A percentile compares a stretch with the other conserved stretches of the same genome.
Conservation (phyloP, 169 alveolate genomes). For the Plasmodium sp. region DNA sequence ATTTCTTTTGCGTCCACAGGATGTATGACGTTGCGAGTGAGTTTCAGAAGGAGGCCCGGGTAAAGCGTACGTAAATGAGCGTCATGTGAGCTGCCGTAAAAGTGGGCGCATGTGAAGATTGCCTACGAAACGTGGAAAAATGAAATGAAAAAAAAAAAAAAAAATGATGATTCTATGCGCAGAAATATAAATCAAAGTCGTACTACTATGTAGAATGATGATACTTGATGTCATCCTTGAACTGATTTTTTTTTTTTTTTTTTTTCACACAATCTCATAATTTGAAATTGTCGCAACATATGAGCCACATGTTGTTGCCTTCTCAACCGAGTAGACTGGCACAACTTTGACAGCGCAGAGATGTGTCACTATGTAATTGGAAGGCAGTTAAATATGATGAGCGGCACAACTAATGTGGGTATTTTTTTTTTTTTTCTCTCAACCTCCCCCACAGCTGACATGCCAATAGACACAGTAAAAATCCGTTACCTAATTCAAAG, state of each 20-base stretch:
- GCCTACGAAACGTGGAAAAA: background rate
- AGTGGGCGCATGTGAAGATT: no score
- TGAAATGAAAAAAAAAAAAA: background rate
- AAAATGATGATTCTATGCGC: conserved; percentile 72
- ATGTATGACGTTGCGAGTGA: conserved; percentile 73
- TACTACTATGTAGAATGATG: conserved; percentile 74
- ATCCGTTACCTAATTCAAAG: conserved; percentile 57
- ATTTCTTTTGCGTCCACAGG: conserved; percentile 65
- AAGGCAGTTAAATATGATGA: background rate
- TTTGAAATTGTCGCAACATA: background rate
- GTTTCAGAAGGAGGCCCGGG: conserved; percentile 54
- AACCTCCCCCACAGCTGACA: conserved; percentile 26
- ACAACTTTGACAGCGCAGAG: background rate
- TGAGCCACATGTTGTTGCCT: background rate
- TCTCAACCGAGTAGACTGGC: background rate
- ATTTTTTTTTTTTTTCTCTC: conserved; percentile 9
- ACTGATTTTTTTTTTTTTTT: conserved; percentile 68
- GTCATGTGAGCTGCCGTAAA: background rate
- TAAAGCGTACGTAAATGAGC: conserved; percentile 40
- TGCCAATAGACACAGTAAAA: conserved; percentile 69
- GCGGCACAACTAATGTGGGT: background rate
- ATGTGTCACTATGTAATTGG: background rate
- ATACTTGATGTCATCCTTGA: conserved; percentile 70
- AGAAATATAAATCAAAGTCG: conserved; percentile 27
- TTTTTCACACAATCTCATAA: background rate